Evolutionary conservation across 1,284 basidiomycete species (phyloP), one percentile per base, ranked within the genome.

Genomic region (Hymenochaete sp.): DNA sequence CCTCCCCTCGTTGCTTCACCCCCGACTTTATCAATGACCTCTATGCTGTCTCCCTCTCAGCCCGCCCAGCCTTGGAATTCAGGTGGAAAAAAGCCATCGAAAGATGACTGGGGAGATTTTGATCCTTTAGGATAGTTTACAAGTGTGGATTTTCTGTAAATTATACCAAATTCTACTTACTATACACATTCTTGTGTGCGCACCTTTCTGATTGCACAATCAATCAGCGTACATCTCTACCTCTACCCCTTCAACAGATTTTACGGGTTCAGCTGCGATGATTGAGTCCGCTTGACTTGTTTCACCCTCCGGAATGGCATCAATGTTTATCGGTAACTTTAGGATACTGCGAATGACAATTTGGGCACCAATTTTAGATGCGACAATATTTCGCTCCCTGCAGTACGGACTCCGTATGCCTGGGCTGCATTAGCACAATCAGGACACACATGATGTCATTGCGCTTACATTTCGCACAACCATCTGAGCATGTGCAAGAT

Each of bases 51-150:
- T 11, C 44, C 49, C 25, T 39, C 33, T 14, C 22, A 31, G 10
- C 45, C 49, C 18, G 16, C 45, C 16, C 45, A 47, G 27, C 14
- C 44, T 4, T 72, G 72, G 64, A 61, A 53, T 14, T 47, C 57
- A 38, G 60, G 53, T 26, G 49, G 66, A 14, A 76, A 71, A 45
- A 73, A 70, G 47, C 59, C 71, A 11, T 67, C 76, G 26, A 79
- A 79, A 54, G 70, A 75, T 52, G 79, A 80, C 50, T 87, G 82
- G 82, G 77, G 75, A 19, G 85, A 85, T 57, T 89, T 89, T 58
- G 85, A 89, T 66, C 85, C 85, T 24, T 63, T 85, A 36, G 64
- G 27, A 29, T 31, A 38, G 28, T 40, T n/a, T 9, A 16, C 29
- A 11, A 22, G 14, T 27, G 8, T 14, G 29, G 22, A 43, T 27